Evolutionary conservation across 768 basidiomycete genomes (phyloP).

Genomic region (Naganishia vaughanmartiniae): DNA sequence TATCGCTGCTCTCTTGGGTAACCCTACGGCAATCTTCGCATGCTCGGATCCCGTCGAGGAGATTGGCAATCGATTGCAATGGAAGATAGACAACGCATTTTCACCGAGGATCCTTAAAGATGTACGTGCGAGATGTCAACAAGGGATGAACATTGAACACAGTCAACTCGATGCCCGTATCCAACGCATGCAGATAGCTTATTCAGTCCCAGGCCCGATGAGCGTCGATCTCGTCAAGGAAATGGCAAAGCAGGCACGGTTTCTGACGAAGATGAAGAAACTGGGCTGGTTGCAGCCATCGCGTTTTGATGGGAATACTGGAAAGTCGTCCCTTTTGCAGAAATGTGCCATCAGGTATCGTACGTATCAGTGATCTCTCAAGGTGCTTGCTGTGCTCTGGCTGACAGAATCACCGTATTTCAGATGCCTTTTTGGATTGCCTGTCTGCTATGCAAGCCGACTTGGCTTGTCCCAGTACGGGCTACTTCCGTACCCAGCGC

Average conservation of each 20-base stretch:
- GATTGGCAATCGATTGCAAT: background rate
- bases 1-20: background rate
- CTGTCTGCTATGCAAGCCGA: background rate
- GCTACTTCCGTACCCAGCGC: no score
- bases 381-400: background rate
- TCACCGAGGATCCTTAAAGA: background rate
- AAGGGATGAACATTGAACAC: slow-evolving; percentile 16
- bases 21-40: background rate
- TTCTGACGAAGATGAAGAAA: background rate
- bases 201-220: background rate
- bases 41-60: background rate
- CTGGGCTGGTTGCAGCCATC: background rate
- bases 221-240: background rate
- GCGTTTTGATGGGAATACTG: background rate
- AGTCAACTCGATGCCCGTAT: slow-evolving; percentile 2
- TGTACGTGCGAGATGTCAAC: slow-evolving; percentile 5
- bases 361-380: background rate
- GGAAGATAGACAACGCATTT: background rate
- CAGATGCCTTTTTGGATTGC: slow-evolving; percentile 14
- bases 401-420: background rate
- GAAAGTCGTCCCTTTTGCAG: background rate
- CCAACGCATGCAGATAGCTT: background rate
- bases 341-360: slow-evolving; percentile 10
- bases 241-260: background rate
- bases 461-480: slow-evolving; percentile 7